phyloP scores from a whole-genome alignment of 306 rosid species.

The Acacia crassicarpa region DNA sequence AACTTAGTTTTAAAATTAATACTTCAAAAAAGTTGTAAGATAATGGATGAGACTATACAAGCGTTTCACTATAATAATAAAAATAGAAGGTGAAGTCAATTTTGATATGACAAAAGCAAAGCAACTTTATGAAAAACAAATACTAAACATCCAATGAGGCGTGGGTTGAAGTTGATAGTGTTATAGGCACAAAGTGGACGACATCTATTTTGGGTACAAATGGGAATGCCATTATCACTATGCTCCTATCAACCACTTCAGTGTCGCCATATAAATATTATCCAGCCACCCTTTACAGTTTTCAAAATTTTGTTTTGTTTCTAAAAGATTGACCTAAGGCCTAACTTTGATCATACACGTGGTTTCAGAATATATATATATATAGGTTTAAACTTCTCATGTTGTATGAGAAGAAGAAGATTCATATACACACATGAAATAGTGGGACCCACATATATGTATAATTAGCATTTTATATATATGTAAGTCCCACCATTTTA shows the following conservation, averaged over 20 bases:
- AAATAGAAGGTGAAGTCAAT: background rate
- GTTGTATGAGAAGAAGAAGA: too few species aligned
- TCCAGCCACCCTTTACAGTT: background rate
- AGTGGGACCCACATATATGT: too few species aligned
- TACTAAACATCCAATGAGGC: slow-evolving; percentile 25
- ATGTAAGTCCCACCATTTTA: too few species aligned
- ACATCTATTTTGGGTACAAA: slow-evolving; percentile 28
- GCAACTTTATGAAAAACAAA: slow-evolving; percentile 21
- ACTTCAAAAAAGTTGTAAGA: background rate
- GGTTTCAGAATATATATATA: too few species aligned
- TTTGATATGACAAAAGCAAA: slow-evolving; percentile 24
- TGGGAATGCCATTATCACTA: slow-evolving; percentile 33
- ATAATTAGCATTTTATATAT: too few species aligned
- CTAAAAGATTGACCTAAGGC: background rate
- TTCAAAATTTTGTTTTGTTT: background rate
- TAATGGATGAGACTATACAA: background rate
- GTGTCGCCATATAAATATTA: background rate
- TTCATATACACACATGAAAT: too few species aligned
- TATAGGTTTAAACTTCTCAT: too few species aligned
- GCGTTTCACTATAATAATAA: background rate
- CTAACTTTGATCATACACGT: background rate
- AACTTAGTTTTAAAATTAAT: background rate
- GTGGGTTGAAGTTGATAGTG: slow-evolving; percentile 8
- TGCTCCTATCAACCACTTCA: slow-evolving; percentile 28
- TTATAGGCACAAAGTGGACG: slow-evolving; percentile 19